Evolutionary conservation across 495 filamentous ascomycete species (phyloP).

Genomic region (Talaromyces proteolyticus): DNA sequence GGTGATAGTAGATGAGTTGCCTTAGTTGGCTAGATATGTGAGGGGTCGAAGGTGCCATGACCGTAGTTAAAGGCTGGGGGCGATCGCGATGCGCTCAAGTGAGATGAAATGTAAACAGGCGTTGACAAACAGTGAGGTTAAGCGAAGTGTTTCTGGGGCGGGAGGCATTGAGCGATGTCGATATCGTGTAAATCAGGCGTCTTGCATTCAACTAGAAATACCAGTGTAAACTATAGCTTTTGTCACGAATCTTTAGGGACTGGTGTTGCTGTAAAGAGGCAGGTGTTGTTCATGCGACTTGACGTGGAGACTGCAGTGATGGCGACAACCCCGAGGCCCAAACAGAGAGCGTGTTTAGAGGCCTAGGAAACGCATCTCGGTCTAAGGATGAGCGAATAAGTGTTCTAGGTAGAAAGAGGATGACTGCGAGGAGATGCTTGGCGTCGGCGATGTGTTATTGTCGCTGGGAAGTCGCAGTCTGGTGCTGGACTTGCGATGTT

Average conservation of each 20-base stretch:
- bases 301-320: neutral
- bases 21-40: constrained; percentile 70
- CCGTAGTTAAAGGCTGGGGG: constrained; percentile 14
- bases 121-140: no score
- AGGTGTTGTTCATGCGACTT: neutral
- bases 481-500: neutral
- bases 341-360: constrained; percentile 12
- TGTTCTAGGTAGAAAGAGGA: neutral
- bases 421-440: constrained; percentile 7
- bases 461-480: no score
- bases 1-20: constrained; percentile 83
- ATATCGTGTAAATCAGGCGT: neutral
- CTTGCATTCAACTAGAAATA: neutral
- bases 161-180: constrained; percentile 1
- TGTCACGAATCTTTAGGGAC: no score
- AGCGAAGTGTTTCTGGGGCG: neutral
- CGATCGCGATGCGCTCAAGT: constrained; percentile 2
- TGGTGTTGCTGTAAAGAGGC: no score
- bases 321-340: constrained; percentile 5
- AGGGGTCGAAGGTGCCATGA: constrained; percentile 65
- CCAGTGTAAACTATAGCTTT: constrained; percentile 4
- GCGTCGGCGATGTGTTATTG: no score
- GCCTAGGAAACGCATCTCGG: constrained; percentile 21
- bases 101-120: neutral
- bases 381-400: constrained; percentile 1